A percentile compares a stretch with the other conserved stretches of the same genome.
Evolutionary conservation across 2,329 filamentous ascomycete species (phyloP).

Genomic region (Aspergillus tanneri): DNA sequence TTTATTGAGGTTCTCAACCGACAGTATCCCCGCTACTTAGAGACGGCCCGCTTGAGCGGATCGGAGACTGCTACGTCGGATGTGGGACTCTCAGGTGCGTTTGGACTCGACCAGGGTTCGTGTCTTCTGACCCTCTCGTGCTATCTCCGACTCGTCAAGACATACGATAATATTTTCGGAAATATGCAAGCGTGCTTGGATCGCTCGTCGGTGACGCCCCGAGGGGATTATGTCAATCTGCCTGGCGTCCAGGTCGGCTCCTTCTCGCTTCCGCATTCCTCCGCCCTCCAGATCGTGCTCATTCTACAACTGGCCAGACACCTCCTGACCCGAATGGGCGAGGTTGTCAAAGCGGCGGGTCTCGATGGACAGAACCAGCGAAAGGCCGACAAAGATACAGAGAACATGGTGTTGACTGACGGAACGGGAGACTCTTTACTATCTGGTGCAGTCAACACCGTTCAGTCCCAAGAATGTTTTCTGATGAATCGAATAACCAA

Average conservation of each 20-base stretch:
- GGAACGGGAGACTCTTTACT: not conserved
- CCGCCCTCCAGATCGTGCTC: conserved; percentile 5
- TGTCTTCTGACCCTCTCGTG: conserved; percentile 5
- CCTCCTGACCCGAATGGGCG: conserved; percentile 6
- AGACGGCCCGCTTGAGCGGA: conserved; percentile 2
- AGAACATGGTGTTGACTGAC: not conserved
- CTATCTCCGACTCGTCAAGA: conserved; percentile 5
- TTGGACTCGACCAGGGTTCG: conserved; percentile 2
- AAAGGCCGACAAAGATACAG: not conserved
- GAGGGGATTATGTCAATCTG: conserved; percentile 1
- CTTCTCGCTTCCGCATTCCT: conserved; percentile 7
- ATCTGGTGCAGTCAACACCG: not conserved
- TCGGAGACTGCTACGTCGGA: no score
- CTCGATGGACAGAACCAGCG: no score
- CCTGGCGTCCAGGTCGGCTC: conserved; percentile 1
- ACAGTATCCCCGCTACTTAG: conserved; percentile 1
- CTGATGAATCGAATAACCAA: conserved; percentile 6
- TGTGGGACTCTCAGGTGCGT: no score
- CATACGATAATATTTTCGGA: conserved; percentile 3
- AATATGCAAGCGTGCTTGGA: conserved; percentile 6
- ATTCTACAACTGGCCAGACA: conserved; percentile 6
- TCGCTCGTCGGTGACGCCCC: conserved; percentile 5
- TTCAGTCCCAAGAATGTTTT: not conserved
- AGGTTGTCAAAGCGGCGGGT: conserved; percentile 5
- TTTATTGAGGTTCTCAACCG: conserved; percentile 7